phyloP scores from a whole-genome alignment of 208 protist species.

The Leishmania tropica region DNA sequence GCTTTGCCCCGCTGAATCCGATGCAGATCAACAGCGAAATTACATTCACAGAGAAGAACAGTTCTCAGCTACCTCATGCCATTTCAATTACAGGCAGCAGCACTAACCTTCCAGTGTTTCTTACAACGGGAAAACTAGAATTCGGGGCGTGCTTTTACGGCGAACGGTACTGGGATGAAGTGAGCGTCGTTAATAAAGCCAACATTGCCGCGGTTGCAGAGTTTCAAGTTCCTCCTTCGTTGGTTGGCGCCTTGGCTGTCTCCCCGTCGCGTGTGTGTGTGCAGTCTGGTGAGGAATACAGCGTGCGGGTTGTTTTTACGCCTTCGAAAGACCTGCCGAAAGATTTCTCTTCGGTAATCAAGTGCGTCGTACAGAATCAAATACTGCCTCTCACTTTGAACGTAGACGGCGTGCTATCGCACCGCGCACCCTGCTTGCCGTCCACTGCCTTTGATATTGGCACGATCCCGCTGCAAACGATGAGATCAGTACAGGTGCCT shows the following conservation, averaged over 20 bases:
- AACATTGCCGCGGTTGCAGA: constrained; percentile 50
- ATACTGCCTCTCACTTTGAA: constrained; percentile 22
- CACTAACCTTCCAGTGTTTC: constrained; percentile 73
- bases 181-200: constrained; percentile 63
- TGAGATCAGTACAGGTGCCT: constrained; percentile 19
- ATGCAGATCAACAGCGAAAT: constrained; percentile 44
- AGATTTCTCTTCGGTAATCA: constrained; percentile 20
- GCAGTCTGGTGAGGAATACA: constrained; percentile 53
- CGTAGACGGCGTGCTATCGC: constrained; percentile 14
- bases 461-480: constrained; percentile 10
- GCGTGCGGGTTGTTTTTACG: constrained; percentile 37
- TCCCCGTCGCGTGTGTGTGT: constrained; percentile 43
- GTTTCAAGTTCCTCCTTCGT: constrained; percentile 12
- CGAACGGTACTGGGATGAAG: constrained; percentile 69
- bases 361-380: constrained; percentile 33
- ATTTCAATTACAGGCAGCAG: constrained; percentile 49
- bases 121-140: constrained; percentile 58
- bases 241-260: constrained; percentile 25
- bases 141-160: constrained; percentile 84
- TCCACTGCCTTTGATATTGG: constrained; percentile 18
- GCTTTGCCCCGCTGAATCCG: constrained; percentile 52
- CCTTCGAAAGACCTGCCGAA: constrained; percentile 25
- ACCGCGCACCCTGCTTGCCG: constrained; percentile 15
- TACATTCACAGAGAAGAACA: constrained; percentile 55
- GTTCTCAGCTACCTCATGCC: constrained; percentile 10